These are phyloP conservation scores for Lathyrus tuberosus DNA, from an alignment of 306 rosid genomes.

Conservation along the genomic window DNA sequence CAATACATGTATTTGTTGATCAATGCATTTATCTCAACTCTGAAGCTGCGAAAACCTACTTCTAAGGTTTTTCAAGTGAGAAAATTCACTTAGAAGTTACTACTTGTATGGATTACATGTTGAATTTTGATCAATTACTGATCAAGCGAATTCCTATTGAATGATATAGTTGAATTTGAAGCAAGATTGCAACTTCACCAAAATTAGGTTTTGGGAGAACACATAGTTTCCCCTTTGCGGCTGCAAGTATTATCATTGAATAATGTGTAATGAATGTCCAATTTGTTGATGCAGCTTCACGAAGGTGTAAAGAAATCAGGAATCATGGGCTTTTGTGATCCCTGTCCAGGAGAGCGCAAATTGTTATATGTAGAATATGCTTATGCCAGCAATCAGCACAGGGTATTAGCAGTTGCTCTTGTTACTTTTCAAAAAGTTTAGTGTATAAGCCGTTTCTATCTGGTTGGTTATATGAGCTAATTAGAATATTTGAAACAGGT, in stretches of 20 bases:
- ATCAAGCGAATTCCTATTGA: neutral
- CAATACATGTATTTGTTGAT: neutral
- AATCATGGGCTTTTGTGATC: conserved; percentile 95
- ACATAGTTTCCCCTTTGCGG: conserved; percentile 12
- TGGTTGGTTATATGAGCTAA: conserved; percentile 23
- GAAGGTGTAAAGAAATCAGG: conserved; percentile 93
- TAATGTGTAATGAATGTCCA: conserved; percentile 13
- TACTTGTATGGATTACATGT: neutral
- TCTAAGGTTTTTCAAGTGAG: conserved; percentile 20
- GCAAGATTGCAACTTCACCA: neutral
- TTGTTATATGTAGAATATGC: conserved; percentile 75
- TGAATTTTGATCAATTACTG: conserved; percentile 12
- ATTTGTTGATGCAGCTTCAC: conserved; percentile 75
- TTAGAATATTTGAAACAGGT: conserved; percentile 54
- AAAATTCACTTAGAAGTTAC: conserved; percentile 32
- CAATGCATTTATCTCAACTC: neutral
- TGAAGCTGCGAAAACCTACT: conserved; percentile 4
- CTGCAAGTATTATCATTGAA: neutral
- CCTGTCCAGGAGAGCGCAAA: conserved; percentile 83
- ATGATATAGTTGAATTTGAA: neutral
- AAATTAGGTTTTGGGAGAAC: conserved; percentile 3
- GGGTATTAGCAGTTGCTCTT: conserved; percentile 54
- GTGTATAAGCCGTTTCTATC: conserved; percentile 24
- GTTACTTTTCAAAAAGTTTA: neutral
- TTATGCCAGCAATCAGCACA: conserved; percentile 54